A percentile compares a stretch with the other conserved stretches of the same genome.
Conservation (phyloP, 2,329 filamentous ascomycete genomes). For the Fusarium domesticum region DNA sequence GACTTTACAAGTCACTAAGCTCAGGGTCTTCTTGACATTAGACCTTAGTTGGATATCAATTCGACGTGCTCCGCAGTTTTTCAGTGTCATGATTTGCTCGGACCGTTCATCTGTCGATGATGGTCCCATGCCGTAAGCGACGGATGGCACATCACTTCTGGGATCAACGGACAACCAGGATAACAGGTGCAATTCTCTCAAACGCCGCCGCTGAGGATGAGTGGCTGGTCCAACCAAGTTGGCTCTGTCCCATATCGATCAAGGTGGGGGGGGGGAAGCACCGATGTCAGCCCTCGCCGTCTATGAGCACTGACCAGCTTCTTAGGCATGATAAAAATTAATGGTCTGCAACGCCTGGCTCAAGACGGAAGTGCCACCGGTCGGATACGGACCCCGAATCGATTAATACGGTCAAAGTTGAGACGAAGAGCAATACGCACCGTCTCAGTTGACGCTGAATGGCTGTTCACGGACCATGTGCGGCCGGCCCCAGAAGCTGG, state of each 20-base stretch:
- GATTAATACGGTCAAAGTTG: conserved; percentile 6
- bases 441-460: neutral
- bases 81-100: conserved; percentile 17
- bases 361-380: conserved; percentile 22
- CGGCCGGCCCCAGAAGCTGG: conserved; percentile 13
- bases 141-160: conserved; percentile 12
- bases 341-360: conserved; percentile 24
- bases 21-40: conserved; percentile 10
- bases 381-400: conserved; percentile 13
- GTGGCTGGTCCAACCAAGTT: no score
- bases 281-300: neutral
- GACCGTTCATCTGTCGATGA: conserved; percentile 18
- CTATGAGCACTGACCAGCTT: neutral
- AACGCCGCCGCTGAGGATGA: no score
- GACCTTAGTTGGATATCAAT: no score
- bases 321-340: conserved; percentile 15
- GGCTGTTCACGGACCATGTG: conserved; percentile 10
- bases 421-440: neutral
- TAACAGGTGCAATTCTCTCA: no score
- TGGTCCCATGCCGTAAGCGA: conserved; percentile 22
- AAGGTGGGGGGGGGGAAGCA: no score
- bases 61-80: no score
- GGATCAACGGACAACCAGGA: conserved; percentile 18
- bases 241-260: no score
- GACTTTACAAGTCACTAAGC: conserved; percentile 15